Percentiles rank a stretch among this genome's conserved stretches.
Conservation (phyloP, 2,329 filamentous ascomycete species). For the Clonostachys rosea region DNA sequence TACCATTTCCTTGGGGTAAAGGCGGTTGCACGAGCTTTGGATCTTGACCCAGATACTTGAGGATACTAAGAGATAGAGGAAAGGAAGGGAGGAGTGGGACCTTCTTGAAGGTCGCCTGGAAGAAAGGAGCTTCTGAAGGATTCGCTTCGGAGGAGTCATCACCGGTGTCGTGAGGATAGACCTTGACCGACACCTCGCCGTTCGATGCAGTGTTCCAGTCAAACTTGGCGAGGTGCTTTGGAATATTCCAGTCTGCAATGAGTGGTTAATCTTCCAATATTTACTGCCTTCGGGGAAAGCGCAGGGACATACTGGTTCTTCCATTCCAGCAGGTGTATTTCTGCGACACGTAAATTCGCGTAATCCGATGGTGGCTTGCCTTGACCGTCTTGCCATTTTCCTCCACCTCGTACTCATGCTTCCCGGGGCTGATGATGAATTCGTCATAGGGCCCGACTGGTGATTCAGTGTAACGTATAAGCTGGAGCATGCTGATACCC, state of each 20-base stretch:
- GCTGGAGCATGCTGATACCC: conserved; percentile 41
- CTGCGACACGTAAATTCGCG: conserved; percentile 51
- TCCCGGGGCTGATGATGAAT: conserved; percentile 40
- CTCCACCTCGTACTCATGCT: conserved; percentile 24
- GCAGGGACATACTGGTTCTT: conserved; percentile 31
- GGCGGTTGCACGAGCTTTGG: conserved; percentile 42
- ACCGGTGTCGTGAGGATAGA: conserved; percentile 28
- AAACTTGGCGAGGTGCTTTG: conserved; percentile 50
- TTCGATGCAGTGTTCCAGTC: conserved; percentile 24
- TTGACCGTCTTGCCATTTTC: conserved; percentile 6
- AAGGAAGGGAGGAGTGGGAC: conserved; percentile 1
- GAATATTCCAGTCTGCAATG: conserved; percentile 45
- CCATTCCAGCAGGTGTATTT: conserved; percentile 48
- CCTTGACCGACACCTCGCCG: conserved; percentile 24
- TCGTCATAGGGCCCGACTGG: conserved; percentile 52
- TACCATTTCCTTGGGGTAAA: conserved; percentile 31
- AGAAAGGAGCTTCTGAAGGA: conserved; percentile 23
- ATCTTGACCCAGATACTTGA: conserved; percentile 13
- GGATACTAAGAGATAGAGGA: conserved; percentile 1
- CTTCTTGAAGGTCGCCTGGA: conserved; percentile 30
- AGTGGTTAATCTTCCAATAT: not conserved
- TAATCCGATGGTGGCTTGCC: conserved; percentile 33
- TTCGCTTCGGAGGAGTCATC: conserved; percentile 15
- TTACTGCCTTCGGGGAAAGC: too few relatives aligned
- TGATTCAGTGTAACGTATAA: conserved; percentile 44